Conservation (phyloP, 257 asterid genomes). For the Penstemon eatonii region DNA sequence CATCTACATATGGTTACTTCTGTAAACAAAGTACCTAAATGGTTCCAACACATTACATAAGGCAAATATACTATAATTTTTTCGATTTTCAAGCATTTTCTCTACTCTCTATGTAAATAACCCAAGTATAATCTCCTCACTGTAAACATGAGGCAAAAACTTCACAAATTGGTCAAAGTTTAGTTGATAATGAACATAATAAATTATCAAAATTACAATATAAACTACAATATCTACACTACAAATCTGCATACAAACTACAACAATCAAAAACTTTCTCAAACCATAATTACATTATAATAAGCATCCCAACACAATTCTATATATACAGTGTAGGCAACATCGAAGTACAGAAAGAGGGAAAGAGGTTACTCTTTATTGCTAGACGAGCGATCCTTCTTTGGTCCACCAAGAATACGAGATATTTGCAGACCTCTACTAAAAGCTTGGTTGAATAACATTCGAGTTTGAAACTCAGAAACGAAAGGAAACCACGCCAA, state of each 20-base stretch:
- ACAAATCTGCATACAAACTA: neutral
- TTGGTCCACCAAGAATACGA: constrained; percentile 96
- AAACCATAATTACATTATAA: neutral
- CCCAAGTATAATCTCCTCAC: too few relatives aligned
- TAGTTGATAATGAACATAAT: too few relatives aligned
- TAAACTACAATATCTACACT: neutral
- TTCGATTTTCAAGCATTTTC: too few relatives aligned
- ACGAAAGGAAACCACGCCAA: constrained; percentile 99
- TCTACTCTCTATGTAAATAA: too few relatives aligned
- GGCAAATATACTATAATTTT: too few relatives aligned
- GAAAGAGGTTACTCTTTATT: constrained; percentile 49
- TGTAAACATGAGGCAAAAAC: too few relatives aligned
- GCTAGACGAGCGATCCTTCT: constrained; percentile 83
- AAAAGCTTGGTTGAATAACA: constrained; percentile 97
- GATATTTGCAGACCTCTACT: constrained; percentile 97
- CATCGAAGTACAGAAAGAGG: neutral
- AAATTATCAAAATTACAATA: neutral
- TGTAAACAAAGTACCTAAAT: too few relatives aligned
- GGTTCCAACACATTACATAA: too few relatives aligned
- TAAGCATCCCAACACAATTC: neutral
- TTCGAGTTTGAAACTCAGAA: constrained; percentile 91
- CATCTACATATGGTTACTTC: too few relatives aligned
- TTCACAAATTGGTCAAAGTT: too few relatives aligned
- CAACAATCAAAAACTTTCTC: neutral
- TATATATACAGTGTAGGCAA: neutral